A percentile compares a stretch with the other conserved stretches of the same genome.
Evolutionary conservation across 2,329 filamentous ascomycete genomes (phyloP).

Genomic region (Neofusicoccum sp.): DNA sequence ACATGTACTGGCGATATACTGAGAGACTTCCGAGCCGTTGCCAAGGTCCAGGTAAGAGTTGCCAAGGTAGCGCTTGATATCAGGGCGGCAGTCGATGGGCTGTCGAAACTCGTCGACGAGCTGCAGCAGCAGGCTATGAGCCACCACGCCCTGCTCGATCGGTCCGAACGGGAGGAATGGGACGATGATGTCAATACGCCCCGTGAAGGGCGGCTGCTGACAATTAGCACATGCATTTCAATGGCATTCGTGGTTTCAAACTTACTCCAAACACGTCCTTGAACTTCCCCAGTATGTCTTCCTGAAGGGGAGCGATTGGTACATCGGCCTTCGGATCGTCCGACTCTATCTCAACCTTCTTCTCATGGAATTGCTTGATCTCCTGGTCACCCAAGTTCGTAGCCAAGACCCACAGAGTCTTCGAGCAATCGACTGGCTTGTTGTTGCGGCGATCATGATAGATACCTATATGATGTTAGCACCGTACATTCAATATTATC

Average conservation of each 20-base stretch:
- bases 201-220: constrained; percentile 40
- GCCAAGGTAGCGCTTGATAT: constrained; percentile 4
- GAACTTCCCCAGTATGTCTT: constrained; percentile 27
- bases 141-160: constrained; percentile 42
- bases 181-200: constrained; percentile 42
- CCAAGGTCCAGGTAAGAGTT: not conserved
- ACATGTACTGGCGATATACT: not conserved
- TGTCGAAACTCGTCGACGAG: constrained; percentile 28
- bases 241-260: not conserved
- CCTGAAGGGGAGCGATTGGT: constrained; percentile 24
- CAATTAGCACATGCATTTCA: not conserved
- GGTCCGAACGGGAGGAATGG: constrained; percentile 45
- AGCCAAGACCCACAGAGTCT: constrained; percentile 51
- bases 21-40: not conserved
- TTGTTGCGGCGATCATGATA: constrained; percentile 42
- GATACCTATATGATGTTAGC: constrained; percentile 20
- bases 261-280: constrained; percentile 21
- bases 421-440: constrained; percentile 40
- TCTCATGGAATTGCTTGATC: constrained; percentile 43
- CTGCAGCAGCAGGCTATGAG: constrained; percentile 43
- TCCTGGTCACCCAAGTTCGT: constrained; percentile 44
- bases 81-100: constrained; percentile 27
- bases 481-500: not conserved
- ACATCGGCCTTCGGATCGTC: constrained; percentile 21
- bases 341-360: constrained; percentile 25